Base-by-base conservation (phyloP, 176 grass and related monocot genomes). In the Carex kokanica region DNA sequence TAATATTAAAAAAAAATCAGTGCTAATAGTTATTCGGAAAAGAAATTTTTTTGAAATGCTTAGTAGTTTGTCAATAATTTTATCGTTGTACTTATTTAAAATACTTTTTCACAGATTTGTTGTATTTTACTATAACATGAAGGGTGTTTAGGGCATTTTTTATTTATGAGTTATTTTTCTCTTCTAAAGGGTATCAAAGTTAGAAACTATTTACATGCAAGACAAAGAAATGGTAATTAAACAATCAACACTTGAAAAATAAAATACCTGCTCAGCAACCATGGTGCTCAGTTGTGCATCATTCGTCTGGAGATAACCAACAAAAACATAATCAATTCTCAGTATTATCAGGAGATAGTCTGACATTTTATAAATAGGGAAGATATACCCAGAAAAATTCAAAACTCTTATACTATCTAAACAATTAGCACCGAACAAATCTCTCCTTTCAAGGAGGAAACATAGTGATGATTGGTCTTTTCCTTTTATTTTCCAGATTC, bases 201-300 rank as follows among this genome's bases (percentile, higher is more conserved):
- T 57, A 21, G 6, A 79, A 32, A 60, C 14, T 58, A 79, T 59
- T 79, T 10, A 36, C 20, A 79, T 60, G 60, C 13, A 64, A 64
- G 6, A 64, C 60, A 62, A 78, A 41, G 29, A 81, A 81, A 43
- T 47, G 8, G 40, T 45, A 36, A 32, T 20, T 71, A 27, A 84
- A 41, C 61, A 31, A 84, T 25, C 13, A 84, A 34, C 24, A 66
- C 17, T 66, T 68, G 16, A 74, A 11, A 60, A 56, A 58, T 74
- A 52, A 34, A 79, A 38, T 90, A 98, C 96, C 95, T 98, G 95
- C 82, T 94, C 95, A 83, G 95, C 92, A 68, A 98, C 92, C 95
- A 94, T 94, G 85, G 95, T 93, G 86, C 92, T 98, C 51, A 98
- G 92, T 84, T 98, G 95, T 47, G 95, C 93, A 83, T 98, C 95